Evolutionary conservation across 805 yeast species (phyloP), one percentile per base, ranked within the genome.

Genomic region (Suhomyces xylopsoci): DNA sequence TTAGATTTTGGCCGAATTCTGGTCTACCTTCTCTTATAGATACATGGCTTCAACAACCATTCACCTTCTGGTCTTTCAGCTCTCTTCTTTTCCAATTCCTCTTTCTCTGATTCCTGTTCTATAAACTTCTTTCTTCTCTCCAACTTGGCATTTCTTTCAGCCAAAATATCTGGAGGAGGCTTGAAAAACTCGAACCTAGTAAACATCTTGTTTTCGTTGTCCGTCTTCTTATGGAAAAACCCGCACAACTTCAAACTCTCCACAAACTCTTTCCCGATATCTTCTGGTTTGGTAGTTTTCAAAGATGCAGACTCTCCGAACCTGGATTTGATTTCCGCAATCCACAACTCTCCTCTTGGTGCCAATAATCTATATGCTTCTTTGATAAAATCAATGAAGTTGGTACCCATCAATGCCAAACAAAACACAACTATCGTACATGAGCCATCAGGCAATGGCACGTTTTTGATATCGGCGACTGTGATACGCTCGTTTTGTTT

Each of bases 331-430:
- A 94, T 94, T 67, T 94, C 99, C 2, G 98, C 94, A 46, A 94
- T 90, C 99, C 99, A 94, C 46, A 94, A 72, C 66, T 93, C 97
- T 25, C 99, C 98, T 55, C 90, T 79, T 43, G 97, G 97, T 8
- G 90, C 85, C 50, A 94, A 74, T 15, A 94, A 77, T 62, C 99
- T 79, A 64, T 88, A 80, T 0, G 97, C 98, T 66, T 94, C 99
- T 53, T 84, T 78, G 50, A 94, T 82, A 65, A 94, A 94, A 65
- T 94, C 98, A 55, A 92, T 73, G 66, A 93, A 91, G 65, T 94
- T 94, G 3, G 98, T 93, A 3, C 99, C 99, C 99, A 94, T 94
- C 54, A 94, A 76, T 0, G 98, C 94, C 48, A 94, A 77, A 69
- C 99, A 94, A 69, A 92, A 94, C 5, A 94, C 81, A n/a, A 90